A percentile compares a stretch with the other conserved stretches of the same genome.
These are phyloP conservation scores for Elaphomyces granulatus DNA, from an alignment of 495 filamentous ascomycete genomes.

Conservation along the genomic window DNA sequence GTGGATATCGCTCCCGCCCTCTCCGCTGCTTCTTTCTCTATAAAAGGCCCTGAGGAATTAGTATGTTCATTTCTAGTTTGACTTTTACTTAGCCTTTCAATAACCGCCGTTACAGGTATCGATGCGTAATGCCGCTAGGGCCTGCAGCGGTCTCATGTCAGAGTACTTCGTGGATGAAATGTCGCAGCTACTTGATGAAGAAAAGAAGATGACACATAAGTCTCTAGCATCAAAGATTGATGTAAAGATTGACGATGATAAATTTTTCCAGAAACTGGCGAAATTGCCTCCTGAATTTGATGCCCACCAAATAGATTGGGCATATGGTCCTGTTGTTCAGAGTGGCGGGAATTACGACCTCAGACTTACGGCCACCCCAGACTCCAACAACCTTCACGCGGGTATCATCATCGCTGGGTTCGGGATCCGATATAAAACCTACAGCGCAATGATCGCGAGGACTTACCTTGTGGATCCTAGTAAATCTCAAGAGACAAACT, in stretches of 20 bases:
- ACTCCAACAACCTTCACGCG: slow-evolving; percentile 74
- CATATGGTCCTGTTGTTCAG: slow-evolving; percentile 78
- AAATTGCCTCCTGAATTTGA: slow-evolving; percentile 83
- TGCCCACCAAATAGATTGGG: slow-evolving; percentile 84
- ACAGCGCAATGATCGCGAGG: slow-evolving; percentile 75
- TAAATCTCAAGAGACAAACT: slow-evolving; percentile 84
- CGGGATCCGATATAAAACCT: slow-evolving; percentile 87
- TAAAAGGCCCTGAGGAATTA: slow-evolving; percentile 92
- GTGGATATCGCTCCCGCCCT: slow-evolving; percentile 74
- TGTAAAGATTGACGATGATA: slow-evolving; percentile 76
- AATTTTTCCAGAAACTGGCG: slow-evolving; percentile 75
- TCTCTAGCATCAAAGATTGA: slow-evolving; percentile 71
- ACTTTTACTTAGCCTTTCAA: neutral
- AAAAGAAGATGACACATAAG: slow-evolving; percentile 91
- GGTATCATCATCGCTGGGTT: slow-evolving; percentile 86
- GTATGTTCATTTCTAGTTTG: too few relatives aligned
- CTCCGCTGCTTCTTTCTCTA: slow-evolving; percentile 69
- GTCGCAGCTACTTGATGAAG: slow-evolving; percentile 84
- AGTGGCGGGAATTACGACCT: slow-evolving; percentile 93
- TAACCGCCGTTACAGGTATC: slow-evolving; percentile 40
- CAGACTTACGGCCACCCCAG: slow-evolving; percentile 55
- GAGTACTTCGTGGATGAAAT: slow-evolving; percentile 96
- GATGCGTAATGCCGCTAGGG: slow-evolving; percentile 84
- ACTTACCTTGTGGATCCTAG: slow-evolving; percentile 96
- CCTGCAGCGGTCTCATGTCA: slow-evolving; percentile 80